phyloP scores from a whole-genome alignment of 768 basidiomycete genomes.

The Bullera alba region DNA sequence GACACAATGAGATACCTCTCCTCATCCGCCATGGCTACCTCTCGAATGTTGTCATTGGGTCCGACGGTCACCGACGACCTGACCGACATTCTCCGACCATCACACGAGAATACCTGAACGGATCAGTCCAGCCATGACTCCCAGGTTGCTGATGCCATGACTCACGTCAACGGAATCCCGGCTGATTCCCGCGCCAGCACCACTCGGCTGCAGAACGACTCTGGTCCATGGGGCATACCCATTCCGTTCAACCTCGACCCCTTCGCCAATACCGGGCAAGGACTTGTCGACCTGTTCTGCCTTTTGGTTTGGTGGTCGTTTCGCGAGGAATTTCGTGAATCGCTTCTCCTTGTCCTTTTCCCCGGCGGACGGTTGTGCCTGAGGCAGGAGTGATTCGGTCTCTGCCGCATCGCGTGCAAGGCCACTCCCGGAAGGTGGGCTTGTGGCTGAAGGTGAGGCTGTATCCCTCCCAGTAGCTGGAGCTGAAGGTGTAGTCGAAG shows the following conservation, averaged over 20 bases:
- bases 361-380: too few species aligned
- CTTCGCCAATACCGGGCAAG: constrained; percentile 21
- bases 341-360: constrained; percentile 12
- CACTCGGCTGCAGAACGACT: constrained; percentile 5
- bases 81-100: constrained; percentile 14
- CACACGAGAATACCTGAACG: constrained; percentile 17
- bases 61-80: constrained; percentile 9
- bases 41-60: neutral
- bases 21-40: neutral
- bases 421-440: too few species aligned
- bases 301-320: constrained; percentile 1
- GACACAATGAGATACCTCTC: too few species aligned
- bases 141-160: neutral
- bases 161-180: constrained; percentile 26
- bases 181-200: constrained; percentile 18
- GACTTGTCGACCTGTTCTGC: constrained; percentile 7
- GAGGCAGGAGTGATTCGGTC: too few species aligned
- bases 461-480: too few species aligned
- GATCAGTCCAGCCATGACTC: neutral
- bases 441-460: too few species aligned
- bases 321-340: constrained; percentile 30
- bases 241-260: constrained; percentile 28
- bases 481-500: neutral
- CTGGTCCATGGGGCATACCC: constrained; percentile 23
- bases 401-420: too few species aligned